Base-by-base conservation (phyloP, 2,329 filamentous ascomycete genomes). In the Claviceps paspali region DNA sequence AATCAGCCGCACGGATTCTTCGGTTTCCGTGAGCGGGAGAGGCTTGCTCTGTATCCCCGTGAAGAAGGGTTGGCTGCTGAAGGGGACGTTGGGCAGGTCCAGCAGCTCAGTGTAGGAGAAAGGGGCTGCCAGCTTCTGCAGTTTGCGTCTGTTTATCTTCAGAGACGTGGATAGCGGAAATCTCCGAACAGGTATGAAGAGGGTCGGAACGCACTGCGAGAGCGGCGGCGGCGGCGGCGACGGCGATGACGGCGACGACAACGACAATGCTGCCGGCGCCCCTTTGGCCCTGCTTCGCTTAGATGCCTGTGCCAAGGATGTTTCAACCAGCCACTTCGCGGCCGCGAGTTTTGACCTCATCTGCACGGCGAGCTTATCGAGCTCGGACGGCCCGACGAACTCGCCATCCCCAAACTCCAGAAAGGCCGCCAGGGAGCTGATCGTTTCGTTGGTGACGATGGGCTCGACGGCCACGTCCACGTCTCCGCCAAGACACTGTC, bases 391-490 rank as follows among this genome's bases (percentile, higher is more conserved):
- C 1, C 52, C 59, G 4, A 56, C 52, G 35, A 56, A 56, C 2
- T 59, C 45, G 3, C 52, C 49, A 3, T 63, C 58, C 3, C 64
- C 63, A 6, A 70, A 52, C 43, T 70, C 66, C 14, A 71, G 42
- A 39, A 71, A 72, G 0, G 64, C 67, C 2, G 61, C 62, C 0
- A 72, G 54, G 0, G 67, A 47, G 1, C 59, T 56, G 0, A 53
- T 52, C 1, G 55, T 48, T 31, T 67, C 63, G 30, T 57, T 60
- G 29, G 68, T 68, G 1, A 54, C 55, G 39, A 72, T 53, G 2
- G 56, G 55, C 35, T 72, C 66, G 3, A 70, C 62, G 8, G 63
- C 60, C 0, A 69, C 63, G 38, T 70, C 68, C 2, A 67, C 51
- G 0, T 60, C 57, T 6, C 55, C 59, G 3, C 63, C 64, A 2